These are phyloP conservation scores for Porodaedalea pini DNA, from an alignment of 1,284 basidiomycete species.

Conservation along the genomic window DNA sequence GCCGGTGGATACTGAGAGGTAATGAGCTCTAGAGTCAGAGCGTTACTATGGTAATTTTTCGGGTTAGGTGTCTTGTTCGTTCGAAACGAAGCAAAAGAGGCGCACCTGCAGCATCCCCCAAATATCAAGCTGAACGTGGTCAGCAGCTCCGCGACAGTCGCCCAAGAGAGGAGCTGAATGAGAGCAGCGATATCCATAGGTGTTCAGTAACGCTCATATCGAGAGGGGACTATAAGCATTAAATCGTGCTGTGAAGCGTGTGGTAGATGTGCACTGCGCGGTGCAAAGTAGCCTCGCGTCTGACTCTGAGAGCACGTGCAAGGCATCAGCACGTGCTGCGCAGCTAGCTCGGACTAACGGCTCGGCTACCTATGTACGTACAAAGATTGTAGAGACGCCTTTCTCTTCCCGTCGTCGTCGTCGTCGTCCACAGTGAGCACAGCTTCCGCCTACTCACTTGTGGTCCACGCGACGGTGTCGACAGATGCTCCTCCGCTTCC, in stretches of 20 bases:
- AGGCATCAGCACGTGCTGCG: not conserved
- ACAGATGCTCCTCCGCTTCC: not conserved
- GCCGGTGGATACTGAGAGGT: slow-evolving; percentile 59
- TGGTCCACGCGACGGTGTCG: slow-evolving; percentile 4
- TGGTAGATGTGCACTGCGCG: not conserved
- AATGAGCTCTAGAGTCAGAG: slow-evolving; percentile 65
- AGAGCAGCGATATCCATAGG: not conserved
- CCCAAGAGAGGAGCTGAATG: not conserved
- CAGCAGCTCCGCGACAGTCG: slow-evolving; percentile 37
- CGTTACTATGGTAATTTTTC: slow-evolving; percentile 48
- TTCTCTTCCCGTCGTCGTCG: not conserved
- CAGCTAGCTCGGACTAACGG: not conserved
- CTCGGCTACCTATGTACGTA: too few relatives aligned
- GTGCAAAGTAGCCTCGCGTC: not conserved
- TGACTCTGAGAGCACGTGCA: too few relatives aligned
- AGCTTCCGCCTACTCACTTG: not conserved
- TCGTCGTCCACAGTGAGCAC: not conserved
- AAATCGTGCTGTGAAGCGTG: not conserved
- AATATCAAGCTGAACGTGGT: slow-evolving; percentile 47
- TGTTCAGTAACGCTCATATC: not conserved
- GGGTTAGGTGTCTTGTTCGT: slow-evolving; percentile 19
- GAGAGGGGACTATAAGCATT: not conserved
- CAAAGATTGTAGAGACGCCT: not conserved
- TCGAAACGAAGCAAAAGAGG: slow-evolving; percentile 4
- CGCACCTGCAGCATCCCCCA: slow-evolving; percentile 60